Evolutionary conservation across 768 basidiomycete species (phyloP), one percentile per base, ranked within the genome.

Genomic region (Kwoniella sp.): DNA sequence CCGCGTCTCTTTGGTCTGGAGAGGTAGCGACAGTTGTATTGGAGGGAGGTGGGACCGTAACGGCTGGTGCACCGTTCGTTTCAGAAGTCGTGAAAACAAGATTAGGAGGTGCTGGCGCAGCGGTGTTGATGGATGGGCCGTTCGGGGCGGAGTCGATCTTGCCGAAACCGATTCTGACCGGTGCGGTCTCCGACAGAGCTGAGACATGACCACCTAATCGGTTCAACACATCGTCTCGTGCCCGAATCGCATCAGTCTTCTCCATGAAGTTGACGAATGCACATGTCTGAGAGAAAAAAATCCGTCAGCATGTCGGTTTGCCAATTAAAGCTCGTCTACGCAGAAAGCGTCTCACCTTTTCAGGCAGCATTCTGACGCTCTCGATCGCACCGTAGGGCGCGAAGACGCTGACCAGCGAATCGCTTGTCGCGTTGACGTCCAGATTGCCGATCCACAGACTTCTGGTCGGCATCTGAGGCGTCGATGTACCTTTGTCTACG

Each of bases 201-300:
- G 76, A 29, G 66, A 96, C 93, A 38, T 81, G 78, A 7, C 95
- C 94, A 53, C 93, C 93, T 26, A 97, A 86, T 25, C 95, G 88
- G 80, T 95, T 97, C 59, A 96, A 85, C 45, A 99, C 94, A 81
- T 99, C 96, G 28, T 99, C 96, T 78, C 96, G 95, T 13, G 96
- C 96, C 63, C 92, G 88, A 69, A 98, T 89, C n/a, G 95, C 95
- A 80, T 98, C 95, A 0, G 87, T 85, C 78, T 91, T 90, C 69
- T 96, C 93, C 51, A 96, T 92, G 79, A 96, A 99, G 79, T 99
- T 99, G 78, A 99, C 95, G 79, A 99, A 99, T 9, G 95, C 96
- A 78, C 96, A 99, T 80, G 96, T 93, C 94, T 97, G 66, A 38
- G 63, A 17, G 29, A 34, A 29, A 0, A 20, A 22, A 9, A 54